Evolutionary conservation across 169 alveolate species (phyloP), one percentile per base, ranked within the genome.

Genomic region (Cyclospora cayetanensis): DNA sequence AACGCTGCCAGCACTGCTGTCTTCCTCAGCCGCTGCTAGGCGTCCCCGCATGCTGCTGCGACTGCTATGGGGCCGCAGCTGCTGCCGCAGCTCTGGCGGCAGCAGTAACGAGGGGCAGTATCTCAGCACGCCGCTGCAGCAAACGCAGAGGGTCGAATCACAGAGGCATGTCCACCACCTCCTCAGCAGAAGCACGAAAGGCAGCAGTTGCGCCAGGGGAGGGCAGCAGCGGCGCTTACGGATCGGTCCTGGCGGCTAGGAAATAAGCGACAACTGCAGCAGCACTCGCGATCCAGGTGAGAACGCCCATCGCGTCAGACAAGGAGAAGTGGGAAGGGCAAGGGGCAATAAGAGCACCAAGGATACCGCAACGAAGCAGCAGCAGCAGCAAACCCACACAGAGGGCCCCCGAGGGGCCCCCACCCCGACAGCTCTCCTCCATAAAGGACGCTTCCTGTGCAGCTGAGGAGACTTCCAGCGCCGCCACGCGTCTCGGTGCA

Each of bases 1-100:
- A n/a, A n/a, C n/a, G 80, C 80, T 68, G 80, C 80, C 37, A 27
- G 31, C 80, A 42, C 80, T 34, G 52, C 80, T 68, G 46, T 35
- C 52, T 25, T 68, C 80, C n/a, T 35, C 80, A 20, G 39, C 52
- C n/a, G 18, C 46, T 7, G 31, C 80, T 2, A 34, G 37, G 80
- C 80, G 46, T 25, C 52, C 53, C 29, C 52, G 46, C 5, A n/a
- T 29, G 80, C 80, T 68, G 80, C 50, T 34, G 80, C 52, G 31
- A 50, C 52, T 68, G 80, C 80, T 25, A 50, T 50, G 34, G 46
- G 53, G 15, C 4, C 43, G 18, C n/a, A 11, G 46, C 80, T 7
- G 5, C 80, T 11, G 80, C 80, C 18, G 80, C 80, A 34, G 80
- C 60, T 46, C 60, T 22, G 60, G 60, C 11, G 60, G 60, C 60